Base-by-base conservation (phyloP, 306 rosid genomes). In the Cyclanthera cordifolia region DNA sequence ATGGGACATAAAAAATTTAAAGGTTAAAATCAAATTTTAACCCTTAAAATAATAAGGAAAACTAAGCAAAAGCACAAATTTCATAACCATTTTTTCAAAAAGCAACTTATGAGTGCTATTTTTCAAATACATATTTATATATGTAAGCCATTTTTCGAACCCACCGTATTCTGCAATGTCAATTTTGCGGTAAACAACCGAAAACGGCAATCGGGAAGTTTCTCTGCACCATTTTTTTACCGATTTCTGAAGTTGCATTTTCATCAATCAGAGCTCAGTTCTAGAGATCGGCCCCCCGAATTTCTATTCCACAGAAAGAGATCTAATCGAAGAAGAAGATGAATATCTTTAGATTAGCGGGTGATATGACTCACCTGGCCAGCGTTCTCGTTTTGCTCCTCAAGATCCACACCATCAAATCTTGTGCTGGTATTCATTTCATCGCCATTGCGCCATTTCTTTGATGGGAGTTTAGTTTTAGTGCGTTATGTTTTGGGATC, bases 351-450 rank as follows among this genome's bases (percentile, higher is more conserved):
- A 80, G 92, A 78, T 80, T 86, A 80, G 84, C 84, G 2, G 92
- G 85, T 45, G 92, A 86, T 50, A 84, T 86, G 92, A 79, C 78
- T 72, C 92, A 86, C 79, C 76, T 86, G 73, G 88, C 87, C 32
- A 86, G 92, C 74, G 87, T 86, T 58, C 92, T 86, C 58, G 92
- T 86, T 67, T 74, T 86, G 75, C 92, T 86, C 45, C 92, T 86
- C 78, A 86, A 86, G 88, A 86, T 86, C 86, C 88, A 86, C 73
- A 86, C 92, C 51, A 86, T 84, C 79, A 86, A 86, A 80, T 86
- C 92, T 25, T 86, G 88, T 51, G 88, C 88, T 53, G 92, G 92
- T 86, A 72, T 28, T 37, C 53, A 58, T 37, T 66, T 66, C 25
- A 15, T 8, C 43, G 6, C 30, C 49, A 3, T 13, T 6, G n/a